Conservation (phyloP, 78 protist genomes). For the Bigelowiella natans region DNA sequence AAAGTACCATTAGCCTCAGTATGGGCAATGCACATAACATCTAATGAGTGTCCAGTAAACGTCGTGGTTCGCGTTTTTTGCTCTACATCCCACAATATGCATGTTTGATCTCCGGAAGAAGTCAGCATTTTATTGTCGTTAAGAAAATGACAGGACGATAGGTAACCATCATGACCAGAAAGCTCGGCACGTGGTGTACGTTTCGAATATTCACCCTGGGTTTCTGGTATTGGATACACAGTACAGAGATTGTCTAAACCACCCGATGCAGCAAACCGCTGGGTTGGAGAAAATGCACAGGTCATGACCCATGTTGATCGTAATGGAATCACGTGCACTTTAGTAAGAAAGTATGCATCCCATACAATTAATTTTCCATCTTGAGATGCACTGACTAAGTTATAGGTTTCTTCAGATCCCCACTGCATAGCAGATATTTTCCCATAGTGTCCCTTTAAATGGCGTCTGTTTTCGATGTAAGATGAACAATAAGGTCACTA, state of each 20-base stretch:
- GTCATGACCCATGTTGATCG: conserved; percentile 20
- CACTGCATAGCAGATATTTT: background rate
- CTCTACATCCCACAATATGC: background rate
- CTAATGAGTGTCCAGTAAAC: background rate
- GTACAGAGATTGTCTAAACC: conserved; percentile 13
- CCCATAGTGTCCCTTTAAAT: background rate
- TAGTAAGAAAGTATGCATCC: background rate
- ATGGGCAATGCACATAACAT: background rate
- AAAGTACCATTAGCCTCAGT: background rate
- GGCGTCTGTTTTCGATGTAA: no score
- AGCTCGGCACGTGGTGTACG: background rate
- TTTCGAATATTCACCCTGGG: background rate
- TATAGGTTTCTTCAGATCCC: background rate
- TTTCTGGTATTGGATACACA: background rate
- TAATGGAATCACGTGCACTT: conserved; percentile 9
- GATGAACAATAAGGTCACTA: no score
- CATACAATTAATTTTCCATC: conserved; percentile 26
- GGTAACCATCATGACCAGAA: background rate
- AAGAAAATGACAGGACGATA: background rate
- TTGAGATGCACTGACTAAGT: background rate
- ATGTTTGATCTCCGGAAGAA: background rate
- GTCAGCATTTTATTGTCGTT: background rate
- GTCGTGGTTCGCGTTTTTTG: background rate
- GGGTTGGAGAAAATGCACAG: conserved; percentile 9
- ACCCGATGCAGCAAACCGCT: conserved; percentile 5